phyloP scores from a whole-genome alignment of 2,329 filamentous ascomycete species.

The Didymella segeticola region DNA sequence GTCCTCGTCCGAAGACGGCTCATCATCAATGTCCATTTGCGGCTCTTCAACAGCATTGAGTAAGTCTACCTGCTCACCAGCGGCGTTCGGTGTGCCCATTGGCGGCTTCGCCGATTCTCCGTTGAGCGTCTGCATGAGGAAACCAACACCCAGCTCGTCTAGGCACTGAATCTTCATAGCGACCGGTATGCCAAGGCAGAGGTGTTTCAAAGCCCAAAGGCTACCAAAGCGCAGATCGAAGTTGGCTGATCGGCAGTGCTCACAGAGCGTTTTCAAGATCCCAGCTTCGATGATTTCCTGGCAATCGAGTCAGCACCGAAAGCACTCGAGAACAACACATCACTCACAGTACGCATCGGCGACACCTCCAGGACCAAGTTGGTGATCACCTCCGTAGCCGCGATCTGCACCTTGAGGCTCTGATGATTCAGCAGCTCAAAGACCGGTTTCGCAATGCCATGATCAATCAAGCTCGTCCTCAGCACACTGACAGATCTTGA shows the following conservation, averaged over 20 bases:
- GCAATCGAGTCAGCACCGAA: constrained; percentile 17
- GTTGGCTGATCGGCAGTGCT: constrained; percentile 82
- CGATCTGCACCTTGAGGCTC: constrained; percentile 81
- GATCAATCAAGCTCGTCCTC: constrained; percentile 85
- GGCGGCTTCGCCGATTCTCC: constrained; percentile 56
- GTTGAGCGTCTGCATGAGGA: constrained; percentile 80
- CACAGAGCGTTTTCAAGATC: constrained; percentile 77
- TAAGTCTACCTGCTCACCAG: constrained; percentile 65
- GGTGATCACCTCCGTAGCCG: constrained; percentile 81
- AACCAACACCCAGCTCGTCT: constrained; percentile 76
- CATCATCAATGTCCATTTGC: constrained; percentile 51
- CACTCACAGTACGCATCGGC: constrained; percentile 82
- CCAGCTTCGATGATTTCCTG: constrained; percentile 73
- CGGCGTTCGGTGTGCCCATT: constrained; percentile 65
- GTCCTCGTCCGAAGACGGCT: constrained; percentile 52
- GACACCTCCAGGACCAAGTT: constrained; percentile 90
- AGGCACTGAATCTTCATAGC: constrained; percentile 79
- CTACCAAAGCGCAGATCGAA: constrained; percentile 83
- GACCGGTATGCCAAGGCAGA: constrained; percentile 75
- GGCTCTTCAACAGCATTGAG: constrained; percentile 60
- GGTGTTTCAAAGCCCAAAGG: constrained; percentile 91
- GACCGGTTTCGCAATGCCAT: constrained; percentile 78
- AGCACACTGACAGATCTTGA: constrained; percentile 85
- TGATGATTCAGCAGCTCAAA: constrained; percentile 76
- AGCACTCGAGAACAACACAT: too few relatives aligned